Evolutionary conservation across 768 basidiomycete genomes (phyloP), one percentile per base, ranked within the genome.

Genomic region (Serendipita indica): DNA sequence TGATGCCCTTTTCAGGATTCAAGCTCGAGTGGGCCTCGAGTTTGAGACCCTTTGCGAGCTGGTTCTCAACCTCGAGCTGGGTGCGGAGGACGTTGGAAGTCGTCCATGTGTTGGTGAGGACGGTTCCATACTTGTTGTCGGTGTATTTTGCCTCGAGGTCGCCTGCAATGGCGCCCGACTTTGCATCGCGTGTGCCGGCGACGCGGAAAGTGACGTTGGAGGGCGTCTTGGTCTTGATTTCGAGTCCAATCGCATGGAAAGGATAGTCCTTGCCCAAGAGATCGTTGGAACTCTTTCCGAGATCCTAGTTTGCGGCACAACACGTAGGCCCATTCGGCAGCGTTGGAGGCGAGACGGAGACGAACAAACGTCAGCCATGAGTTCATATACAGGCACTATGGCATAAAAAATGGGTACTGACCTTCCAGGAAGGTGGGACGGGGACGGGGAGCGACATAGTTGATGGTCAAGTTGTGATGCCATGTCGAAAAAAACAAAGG

Each of bases 391-490:
- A 35, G 41, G 28, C 6, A 25, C 46, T 3, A 37, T 37, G n/a
- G 5, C 16, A 45, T n/a, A 28, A 25, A 39, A 45, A 20, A 43
- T 34, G 16, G 35, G 16, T 28, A 70, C 72, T 33, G 64, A 85
- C 91, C 83, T 93, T 93, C 91, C 91, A 96, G 68, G 89, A 91
- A 60, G 91, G 92, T 71, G 91, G 92, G 66, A 96, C 92, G 63
- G 92, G 89, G 68, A 94, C 92, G 71, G 92, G 89, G 67, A 90
- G 78, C 70, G 89, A 87, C 89, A 90, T 91, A 30, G 57, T 60
- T 30, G 37, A 39, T 34, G 58, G 10, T 28, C 35, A 59, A 39
- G 49, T 54, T 54, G 20, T 54, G 49, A 22, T 16, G 20, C 20
- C 30, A 28, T 20, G 49, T 43, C 41, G 41, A 43, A 43, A 43